Evolutionary conservation across 208 protist genomes (phyloP).

Genomic region (Endotrypanum monterogeii): DNA sequence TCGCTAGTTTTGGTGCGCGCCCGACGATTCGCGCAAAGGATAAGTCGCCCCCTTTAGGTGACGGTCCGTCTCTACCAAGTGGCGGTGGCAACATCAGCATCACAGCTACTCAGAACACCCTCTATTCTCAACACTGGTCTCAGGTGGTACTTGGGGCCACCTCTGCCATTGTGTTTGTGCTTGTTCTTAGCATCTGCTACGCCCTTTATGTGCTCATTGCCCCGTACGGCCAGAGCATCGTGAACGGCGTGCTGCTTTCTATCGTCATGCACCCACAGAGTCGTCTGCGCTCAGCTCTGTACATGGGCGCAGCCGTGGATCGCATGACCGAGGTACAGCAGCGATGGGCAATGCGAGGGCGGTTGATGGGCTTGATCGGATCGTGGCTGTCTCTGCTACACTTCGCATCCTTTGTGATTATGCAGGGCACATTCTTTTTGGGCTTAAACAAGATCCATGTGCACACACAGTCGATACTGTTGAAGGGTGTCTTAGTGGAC

Average conservation of each 20-base stretch:
- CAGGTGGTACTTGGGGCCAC: constrained; percentile 53
- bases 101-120: neutral
- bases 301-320: constrained; percentile 37
- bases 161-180: constrained; percentile 52
- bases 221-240: constrained; percentile 62
- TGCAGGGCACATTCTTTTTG: constrained; percentile 52
- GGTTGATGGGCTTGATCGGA: constrained; percentile 38
- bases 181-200: constrained; percentile 45
- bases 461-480: constrained; percentile 1
- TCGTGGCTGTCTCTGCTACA: constrained; percentile 40
- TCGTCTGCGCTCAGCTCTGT: constrained; percentile 33
- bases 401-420: constrained; percentile 53
- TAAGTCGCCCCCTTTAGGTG: neutral
- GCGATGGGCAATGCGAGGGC: constrained; percentile 36
- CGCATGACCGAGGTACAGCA: constrained; percentile 42
- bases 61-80: no score
- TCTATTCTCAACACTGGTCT: constrained; percentile 44
- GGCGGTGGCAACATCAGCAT: neutral
- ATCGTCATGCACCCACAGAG: constrained; percentile 62
- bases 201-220: constrained; percentile 46
- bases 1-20: neutral
- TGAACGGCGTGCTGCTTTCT: constrained; percentile 57
- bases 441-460: constrained; percentile 62
- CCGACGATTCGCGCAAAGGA: no score
- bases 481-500: neutral